These are phyloP conservation scores for Cymbopogon citratus DNA, from an alignment of 176 grass and related monocot genomes.

Conservation along the genomic window DNA sequence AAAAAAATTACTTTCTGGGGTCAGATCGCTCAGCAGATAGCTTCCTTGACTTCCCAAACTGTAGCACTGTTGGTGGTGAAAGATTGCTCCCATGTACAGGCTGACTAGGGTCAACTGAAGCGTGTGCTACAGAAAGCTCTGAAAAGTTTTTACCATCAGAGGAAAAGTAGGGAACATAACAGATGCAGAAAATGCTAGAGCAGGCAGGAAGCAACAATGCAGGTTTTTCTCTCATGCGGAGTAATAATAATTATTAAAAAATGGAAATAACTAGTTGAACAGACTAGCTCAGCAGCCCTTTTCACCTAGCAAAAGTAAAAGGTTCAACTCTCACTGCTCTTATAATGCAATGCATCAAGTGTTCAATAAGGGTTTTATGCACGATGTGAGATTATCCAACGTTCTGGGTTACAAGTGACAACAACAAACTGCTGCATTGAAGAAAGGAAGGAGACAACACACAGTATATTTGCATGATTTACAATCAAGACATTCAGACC, in stretches of 20 bases:
- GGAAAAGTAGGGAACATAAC: not conserved
- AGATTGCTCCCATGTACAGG: conserved; percentile 10
- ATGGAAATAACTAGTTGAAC: not conserved
- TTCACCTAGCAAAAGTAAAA: not conserved
- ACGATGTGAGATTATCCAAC: not conserved
- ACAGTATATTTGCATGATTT: not conserved
- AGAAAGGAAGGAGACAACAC: not conserved
- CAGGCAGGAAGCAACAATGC: not conserved
- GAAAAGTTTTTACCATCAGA: not conserved
- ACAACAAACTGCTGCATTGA: not conserved
- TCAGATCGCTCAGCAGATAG: conserved; percentile 79
- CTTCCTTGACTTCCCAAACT: conserved; percentile 40
- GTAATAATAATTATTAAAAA: not conserved
- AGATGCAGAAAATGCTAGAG: not conserved
- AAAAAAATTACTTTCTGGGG: conserved; percentile 66
- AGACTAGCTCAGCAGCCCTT: not conserved
- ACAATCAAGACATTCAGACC: not conserved
- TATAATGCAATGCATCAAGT: not conserved
- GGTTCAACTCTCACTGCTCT: not conserved
- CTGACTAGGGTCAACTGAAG: conserved; percentile 48
- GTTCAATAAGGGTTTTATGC: not conserved
- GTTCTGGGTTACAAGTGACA: not conserved
- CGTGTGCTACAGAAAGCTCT: conserved; percentile 44
- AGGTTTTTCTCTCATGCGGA: not conserved
- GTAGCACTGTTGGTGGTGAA: conserved; percentile 1